Evolutionary conservation across 192 early-diverging fungal genomes (phyloP).

Genomic region (Bifiguratus adelaidae): DNA sequence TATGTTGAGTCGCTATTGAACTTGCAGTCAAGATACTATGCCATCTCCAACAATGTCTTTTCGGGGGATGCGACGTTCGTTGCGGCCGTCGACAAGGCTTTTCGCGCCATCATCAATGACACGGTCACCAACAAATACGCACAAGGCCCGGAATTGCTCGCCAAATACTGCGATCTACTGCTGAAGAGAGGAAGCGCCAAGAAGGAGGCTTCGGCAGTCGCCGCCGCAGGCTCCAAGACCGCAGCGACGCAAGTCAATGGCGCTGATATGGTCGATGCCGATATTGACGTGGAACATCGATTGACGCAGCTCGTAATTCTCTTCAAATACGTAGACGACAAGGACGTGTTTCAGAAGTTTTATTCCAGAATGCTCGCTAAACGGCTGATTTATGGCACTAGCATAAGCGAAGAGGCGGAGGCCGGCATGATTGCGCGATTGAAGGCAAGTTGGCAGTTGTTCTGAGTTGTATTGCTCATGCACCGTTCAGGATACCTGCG

Average conservation of each 20-base stretch:
- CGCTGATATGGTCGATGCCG: slow-evolving; percentile 6
- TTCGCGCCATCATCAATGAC: slow-evolving; percentile 61
- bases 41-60: slow-evolving; percentile 48
- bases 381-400: slow-evolving; percentile 62
- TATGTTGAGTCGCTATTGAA: slow-evolving; percentile 57
- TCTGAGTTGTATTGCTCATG: neutral
- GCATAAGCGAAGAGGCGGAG: slow-evolving; percentile 71
- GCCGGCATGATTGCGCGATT: slow-evolving; percentile 67
- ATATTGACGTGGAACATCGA: slow-evolving; percentile 59
- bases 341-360: slow-evolving; percentile 89
- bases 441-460: slow-evolving; percentile 37
- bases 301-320: slow-evolving; percentile 52
- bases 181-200: slow-evolving; percentile 43
- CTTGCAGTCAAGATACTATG: slow-evolving; percentile 52
- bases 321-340: slow-evolving; percentile 85
- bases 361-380: slow-evolving; percentile 77
- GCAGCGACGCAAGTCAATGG: slow-evolving; percentile 11
- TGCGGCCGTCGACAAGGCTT: slow-evolving; percentile 76
- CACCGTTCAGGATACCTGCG: slow-evolving; percentile 49
- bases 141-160: slow-evolving; percentile 64
- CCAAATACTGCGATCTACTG: slow-evolving; percentile 68
- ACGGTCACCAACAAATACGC: slow-evolving; percentile 30
- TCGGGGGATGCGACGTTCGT: slow-evolving; percentile 53
- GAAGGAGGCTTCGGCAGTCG: slow-evolving; percentile 11
- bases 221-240: neutral